Evolutionary conservation across 306 rosid species (phyloP).

Genomic region (Castanea mollissima): DNA sequence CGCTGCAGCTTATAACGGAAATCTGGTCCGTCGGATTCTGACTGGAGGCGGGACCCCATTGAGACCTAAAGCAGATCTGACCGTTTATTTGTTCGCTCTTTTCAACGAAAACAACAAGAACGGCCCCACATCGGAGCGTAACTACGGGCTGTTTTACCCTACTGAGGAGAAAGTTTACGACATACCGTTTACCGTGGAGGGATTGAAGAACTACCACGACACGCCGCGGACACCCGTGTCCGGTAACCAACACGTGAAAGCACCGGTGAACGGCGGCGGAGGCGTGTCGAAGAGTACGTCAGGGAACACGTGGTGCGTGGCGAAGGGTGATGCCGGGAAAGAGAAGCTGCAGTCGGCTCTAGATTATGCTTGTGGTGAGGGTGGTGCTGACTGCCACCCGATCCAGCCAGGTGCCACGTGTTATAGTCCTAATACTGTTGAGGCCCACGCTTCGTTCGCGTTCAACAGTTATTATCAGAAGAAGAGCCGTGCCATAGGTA

Average conservation of each 20-base stretch:
- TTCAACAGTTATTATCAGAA: conserved; percentile 90
- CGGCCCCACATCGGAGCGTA: conserved; percentile 86
- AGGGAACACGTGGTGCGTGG: conserved; percentile 90
- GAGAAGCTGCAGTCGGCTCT: conserved; percentile 66
- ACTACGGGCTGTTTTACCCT: conserved; percentile 85
- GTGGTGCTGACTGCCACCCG: conserved; percentile 87
- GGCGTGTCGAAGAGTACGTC: conserved; percentile 67
- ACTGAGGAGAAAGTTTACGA: conserved; percentile 61
- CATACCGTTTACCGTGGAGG: conserved; percentile 67
- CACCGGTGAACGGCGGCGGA: conserved; percentile 38
- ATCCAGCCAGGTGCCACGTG: conserved; percentile 76
- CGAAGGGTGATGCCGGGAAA: conserved; percentile 61
- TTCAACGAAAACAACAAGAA: conserved; percentile 77
- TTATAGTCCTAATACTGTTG: conserved; percentile 63
- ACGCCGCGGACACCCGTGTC: conserved; percentile 21
- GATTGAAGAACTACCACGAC: conserved; percentile 43
- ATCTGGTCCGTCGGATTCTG: conserved; percentile 77
- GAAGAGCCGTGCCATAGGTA: conserved; percentile 67
- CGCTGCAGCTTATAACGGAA: conserved; percentile 90
- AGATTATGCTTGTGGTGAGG: conserved; percentile 93
- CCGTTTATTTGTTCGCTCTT: conserved; percentile 85
- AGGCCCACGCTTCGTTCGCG: conserved; percentile 86
- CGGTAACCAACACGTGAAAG: not conserved
- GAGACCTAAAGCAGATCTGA: conserved; percentile 76
- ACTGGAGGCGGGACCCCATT: conserved; percentile 72